Base-by-base conservation (phyloP, 1,139 yeast species). In the Lodderomyces metapsilosis region DNA sequence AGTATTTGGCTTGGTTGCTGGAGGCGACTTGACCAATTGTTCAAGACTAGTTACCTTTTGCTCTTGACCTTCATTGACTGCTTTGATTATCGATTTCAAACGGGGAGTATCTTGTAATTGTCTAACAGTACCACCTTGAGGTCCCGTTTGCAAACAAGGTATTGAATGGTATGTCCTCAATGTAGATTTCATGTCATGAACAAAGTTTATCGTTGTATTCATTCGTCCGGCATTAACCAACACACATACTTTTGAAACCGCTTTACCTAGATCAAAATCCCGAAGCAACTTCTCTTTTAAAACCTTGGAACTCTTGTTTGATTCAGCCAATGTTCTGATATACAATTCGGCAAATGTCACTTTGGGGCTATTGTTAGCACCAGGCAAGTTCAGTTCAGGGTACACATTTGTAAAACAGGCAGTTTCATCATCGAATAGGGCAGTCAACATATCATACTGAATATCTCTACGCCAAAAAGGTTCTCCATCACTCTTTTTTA, bases 91-190 rank as follows among this genome's bases (percentile, higher is more conserved):
- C 0, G 95, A 84, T 59, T 92, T 92, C 48, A 92, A 74, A 43
- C 98, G 70, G 5, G 98, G 98, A 0, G 98, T 94, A 59, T 92
- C 98, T 62, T 92, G 98, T 34, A 92, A 69, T 43, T 89, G 94
- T 58, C 86, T 88, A 38, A 82, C 73, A 8, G 66, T 62, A 0
- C 72, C 74, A 35, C 70, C 60, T 40, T 64, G 64, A 10, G 84
- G 78, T 48, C 78, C 79, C 2, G 84, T 80, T 58, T 92, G 98
- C 40, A 92, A 70, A 5, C 91, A 81, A 1, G 98, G 98, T 30
- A 92, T 88, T 11, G 96, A 86, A 61, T 91, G 97, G 58, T 86
- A 92, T 0, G 97, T 91, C 53, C 98, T 73, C 51, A 91, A 71
- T 48, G 91, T 92, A 0, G 96, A 88, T 51, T 89, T 84, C 98